Percentiles rank a stretch among this genome's conserved stretches.
These are phyloP conservation scores for Pseudoscleropodium purum DNA, from an alignment of 225 moss, liverwort and hornwort species.

Conservation along the genomic window DNA sequence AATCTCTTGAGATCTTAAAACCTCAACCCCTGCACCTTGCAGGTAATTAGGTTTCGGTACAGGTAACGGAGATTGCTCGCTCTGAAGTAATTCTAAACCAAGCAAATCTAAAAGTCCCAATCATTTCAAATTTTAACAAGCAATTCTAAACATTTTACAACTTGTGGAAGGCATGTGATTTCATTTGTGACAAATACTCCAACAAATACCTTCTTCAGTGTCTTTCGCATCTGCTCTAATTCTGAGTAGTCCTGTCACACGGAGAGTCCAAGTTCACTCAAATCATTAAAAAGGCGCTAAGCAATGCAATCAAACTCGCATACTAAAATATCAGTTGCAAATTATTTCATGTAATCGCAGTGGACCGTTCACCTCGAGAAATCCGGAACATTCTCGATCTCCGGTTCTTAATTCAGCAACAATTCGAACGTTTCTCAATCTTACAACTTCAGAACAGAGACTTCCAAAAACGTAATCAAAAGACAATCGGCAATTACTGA, in stretches of 20 bases:
- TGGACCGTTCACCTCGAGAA: neutral
- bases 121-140: neutral
- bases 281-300: neutral
- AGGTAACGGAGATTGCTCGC: neutral
- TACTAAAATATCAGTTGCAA: neutral
- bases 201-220: slow-evolving; percentile 31
- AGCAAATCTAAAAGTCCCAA: neutral
- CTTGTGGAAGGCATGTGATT: neutral
- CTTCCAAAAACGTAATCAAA: neutral
- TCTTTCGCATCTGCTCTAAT: slow-evolving; percentile 62
- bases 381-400: neutral
- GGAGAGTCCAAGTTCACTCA: neutral
- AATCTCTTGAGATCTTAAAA: neutral
- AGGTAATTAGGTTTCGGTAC: neutral
- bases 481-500: neutral
- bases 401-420: neutral
- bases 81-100: neutral
- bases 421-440: neutral
- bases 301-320: neutral
- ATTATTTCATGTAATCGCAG: neutral
- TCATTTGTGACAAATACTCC: neutral
- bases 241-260: slow-evolving; percentile 33
- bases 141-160: neutral
- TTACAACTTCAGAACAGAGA: neutral
- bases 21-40: neutral